Evolutionary conservation across 1,139 yeast species (phyloP), one percentile per base, ranked within the genome.

Genomic region (Blastobotrys illinoisensis): DNA sequence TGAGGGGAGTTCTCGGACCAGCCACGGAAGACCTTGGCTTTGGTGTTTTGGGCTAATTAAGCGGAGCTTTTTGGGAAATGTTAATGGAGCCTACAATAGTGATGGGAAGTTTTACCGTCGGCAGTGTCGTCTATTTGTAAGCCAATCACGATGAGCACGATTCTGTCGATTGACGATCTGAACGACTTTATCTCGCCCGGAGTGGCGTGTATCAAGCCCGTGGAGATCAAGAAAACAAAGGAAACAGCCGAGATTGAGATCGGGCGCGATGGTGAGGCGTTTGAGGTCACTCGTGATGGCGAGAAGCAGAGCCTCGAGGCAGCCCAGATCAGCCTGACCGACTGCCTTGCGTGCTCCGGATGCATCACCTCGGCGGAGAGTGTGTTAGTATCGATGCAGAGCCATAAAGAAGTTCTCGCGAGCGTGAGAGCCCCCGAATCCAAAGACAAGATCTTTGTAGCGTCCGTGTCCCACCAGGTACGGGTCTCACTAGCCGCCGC

Each of bases 291-390:
- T 3, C 75, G 77, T 49, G 88, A 85, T 59, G 85, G 84, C 6
- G 71, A 74, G 19, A 72, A 76, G 14, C 75, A 75, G 47, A 70
- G 74, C 45, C 75, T 90, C 7, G 79, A 85, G 43, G 86, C 91
- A 49, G 99, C 97, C 0, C 93, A 88, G 63, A 93, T 93, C 52
- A 86, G 95, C 1, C 72, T 93, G 48, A 84, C 91, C 9, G 99
- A 93, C 74, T 93, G 99, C 71, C 75, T 93, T 52, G 99, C 99
- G 0, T 93, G 99, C 66, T 85, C 96, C 2, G 99, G 99, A 1
- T 93, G 99, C 70, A 90, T 93, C 58, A 93, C 99, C 0, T 88
- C 96, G 9, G 96, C 97, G 13, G 99, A 93, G 67, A 96, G 91
- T 62, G 91, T 93, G 19, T 74, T 93, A 52, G 88, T 93, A 46